Evolutionary conservation across 352 stramenopile genomes (phyloP), one percentile per base, ranked within the genome.

Genomic region (Phytophthora melonis): DNA sequence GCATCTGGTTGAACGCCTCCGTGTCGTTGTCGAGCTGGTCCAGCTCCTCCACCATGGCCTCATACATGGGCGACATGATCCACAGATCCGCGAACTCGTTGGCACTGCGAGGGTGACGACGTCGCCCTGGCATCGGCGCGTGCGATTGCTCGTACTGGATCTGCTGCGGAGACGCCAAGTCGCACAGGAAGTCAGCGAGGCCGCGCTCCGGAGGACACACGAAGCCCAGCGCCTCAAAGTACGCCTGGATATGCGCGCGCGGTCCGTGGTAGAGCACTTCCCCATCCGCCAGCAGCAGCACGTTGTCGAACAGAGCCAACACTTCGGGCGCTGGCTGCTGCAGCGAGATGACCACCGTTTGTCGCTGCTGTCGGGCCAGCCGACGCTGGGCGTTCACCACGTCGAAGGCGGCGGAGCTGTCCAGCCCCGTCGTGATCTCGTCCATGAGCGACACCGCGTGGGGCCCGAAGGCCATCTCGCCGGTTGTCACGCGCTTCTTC

Each of bases 271-370:
- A 99, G 8, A 98, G 83, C 21, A 98, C 82, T 56, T 87, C 74
- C 58, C 96, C 95, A 34, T 96, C 79, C 66, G 91, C 86, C 27
- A 99, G 70, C 10, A 99, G 55, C 23, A 98, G 84, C 2, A 98
- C 64, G 52, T 98, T 91, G 78, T 99, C 96, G 81, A 99, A 98
- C 8, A 98, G 79, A 19, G 86, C 82, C 49, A 97, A 87, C 3
- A 97, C 89, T 84, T 99, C 96, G 19, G 96, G 95, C 2, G 94
- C 80, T 52, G 96, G 95, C 65, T 98, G 82, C 13, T 97, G 79
- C 30, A 98, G 72, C 1, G 90, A 88, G 3, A 98, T 82, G 36
- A 95, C 85, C 25, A 83, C 68, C 16, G 84, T 91, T 41, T 84
- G 68, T 16, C 76, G 72, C n/a, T 91, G 71, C 10, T 75, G 68